Evolutionary conservation across 306 rosid species (phyloP).

Genomic region (Oxytropis ochrocephala): DNA sequence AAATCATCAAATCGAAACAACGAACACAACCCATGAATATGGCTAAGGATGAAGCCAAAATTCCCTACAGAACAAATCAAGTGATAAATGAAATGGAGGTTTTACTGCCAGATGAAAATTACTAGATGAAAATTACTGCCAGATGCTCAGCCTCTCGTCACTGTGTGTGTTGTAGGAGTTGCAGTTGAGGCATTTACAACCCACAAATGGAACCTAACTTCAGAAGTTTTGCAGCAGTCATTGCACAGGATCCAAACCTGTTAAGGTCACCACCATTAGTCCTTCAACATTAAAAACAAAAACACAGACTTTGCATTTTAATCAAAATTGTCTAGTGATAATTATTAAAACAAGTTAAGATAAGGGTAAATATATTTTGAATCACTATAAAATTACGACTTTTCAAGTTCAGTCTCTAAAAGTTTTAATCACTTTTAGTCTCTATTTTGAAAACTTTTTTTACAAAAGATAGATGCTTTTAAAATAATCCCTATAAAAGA

Average conservation of each 20-base stretch:
- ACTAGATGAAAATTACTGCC: background rate
- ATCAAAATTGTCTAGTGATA: background rate
- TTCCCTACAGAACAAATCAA: background rate
- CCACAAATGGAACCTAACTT: conserved; percentile 62
- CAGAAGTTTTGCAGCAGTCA: conserved; percentile 58
- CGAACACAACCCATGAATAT: background rate
- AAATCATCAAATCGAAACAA: background rate
- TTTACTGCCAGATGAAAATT: background rate
- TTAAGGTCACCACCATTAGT: background rate
- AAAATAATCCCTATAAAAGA: too few species aligned
- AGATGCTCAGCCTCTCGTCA: conserved; percentile 54
- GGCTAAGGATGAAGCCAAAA: background rate
- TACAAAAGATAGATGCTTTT: too few species aligned
- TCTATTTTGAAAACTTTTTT: too few species aligned
- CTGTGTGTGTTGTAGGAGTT: conserved; percentile 80
- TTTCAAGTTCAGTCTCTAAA: too few species aligned
- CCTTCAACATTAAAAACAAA: background rate
- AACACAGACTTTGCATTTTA: background rate
- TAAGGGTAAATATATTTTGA: too few species aligned
- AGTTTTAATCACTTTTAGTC: too few species aligned
- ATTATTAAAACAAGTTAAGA: too few species aligned
- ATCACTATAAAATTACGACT: too few species aligned
- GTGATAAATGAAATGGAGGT: background rate
- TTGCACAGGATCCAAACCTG: conserved; percentile 88
- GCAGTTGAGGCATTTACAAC: conserved; percentile 67